Percentiles rank a stretch among this genome's conserved stretches.
Conservation (phyloP, 257 asterid genomes). For the Haberlea rhodopensis region DNA sequence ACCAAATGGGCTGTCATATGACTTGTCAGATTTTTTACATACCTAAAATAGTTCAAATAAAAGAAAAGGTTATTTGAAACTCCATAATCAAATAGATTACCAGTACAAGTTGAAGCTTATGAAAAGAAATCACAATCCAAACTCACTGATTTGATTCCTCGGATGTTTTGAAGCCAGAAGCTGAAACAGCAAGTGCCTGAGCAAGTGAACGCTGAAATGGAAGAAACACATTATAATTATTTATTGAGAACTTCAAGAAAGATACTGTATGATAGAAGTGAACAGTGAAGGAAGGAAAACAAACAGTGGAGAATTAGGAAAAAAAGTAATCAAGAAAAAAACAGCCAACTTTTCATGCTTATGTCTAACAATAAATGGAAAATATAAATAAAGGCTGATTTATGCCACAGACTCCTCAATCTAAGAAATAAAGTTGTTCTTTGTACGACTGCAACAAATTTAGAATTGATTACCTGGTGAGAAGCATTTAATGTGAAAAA, state of each 20-base stretch:
- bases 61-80: conserved; percentile 22
- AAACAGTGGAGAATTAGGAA: not conserved
- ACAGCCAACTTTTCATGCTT: conserved; percentile 11
- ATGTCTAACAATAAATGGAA: conserved; percentile 10
- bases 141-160: conserved; percentile 72
- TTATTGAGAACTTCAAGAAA: not conserved
- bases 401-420: conserved; percentile 2
- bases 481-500: conserved; percentile 58
- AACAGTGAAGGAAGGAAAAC: conserved; percentile 6
- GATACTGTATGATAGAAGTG: conserved; percentile 15
- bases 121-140: conserved; percentile 18
- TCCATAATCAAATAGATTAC: conserved; percentile 27
- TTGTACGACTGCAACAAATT: not conserved
- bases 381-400: conserved; percentile 1
- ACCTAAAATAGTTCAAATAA: conserved; percentile 43
- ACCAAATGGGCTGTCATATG: conserved; percentile 70
- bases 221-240: conserved; percentile 20
- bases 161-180: conserved; percentile 61
- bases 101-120: not conserved
- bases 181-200: conserved; percentile 77
- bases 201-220: conserved; percentile 85
- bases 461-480: conserved; percentile 67
- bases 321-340: not conserved
- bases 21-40: conserved; percentile 58
- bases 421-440: conserved; percentile 10